Conservation (phyloP, 2,329 filamentous ascomycete genomes). For the Ceratocystis huliohia region DNA sequence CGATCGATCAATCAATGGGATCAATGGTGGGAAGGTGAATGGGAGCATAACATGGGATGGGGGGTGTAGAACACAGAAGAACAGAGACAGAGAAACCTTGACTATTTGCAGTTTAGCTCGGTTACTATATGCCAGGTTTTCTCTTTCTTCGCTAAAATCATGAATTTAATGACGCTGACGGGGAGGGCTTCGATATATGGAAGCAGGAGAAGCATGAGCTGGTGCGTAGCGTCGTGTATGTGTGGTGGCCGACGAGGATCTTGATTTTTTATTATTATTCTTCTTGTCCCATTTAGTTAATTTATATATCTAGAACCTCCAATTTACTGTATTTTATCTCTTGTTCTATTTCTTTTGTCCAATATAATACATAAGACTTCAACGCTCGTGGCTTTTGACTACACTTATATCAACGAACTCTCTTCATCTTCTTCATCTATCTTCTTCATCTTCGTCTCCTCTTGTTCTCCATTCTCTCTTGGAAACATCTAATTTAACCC, state of each 20-base stretch:
- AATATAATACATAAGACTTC: slow-evolving; percentile 2
- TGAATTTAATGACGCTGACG: background rate
- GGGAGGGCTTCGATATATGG: background rate
- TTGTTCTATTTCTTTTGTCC: background rate
- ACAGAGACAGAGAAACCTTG: background rate
- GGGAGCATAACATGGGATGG: background rate
- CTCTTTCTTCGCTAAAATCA: background rate
- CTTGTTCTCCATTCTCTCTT: background rate
- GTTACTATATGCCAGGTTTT: background rate
- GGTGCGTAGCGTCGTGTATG: background rate
- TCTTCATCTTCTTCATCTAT: background rate
- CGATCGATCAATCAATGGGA: too few relatives aligned
- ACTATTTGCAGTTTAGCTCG: background rate
- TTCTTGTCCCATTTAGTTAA: background rate
- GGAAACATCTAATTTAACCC: background rate
- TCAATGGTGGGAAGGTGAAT: background rate
- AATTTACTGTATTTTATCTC: background rate
- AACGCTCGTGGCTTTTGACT: background rate
- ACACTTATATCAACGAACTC: background rate
- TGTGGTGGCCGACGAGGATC: background rate
- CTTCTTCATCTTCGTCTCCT: background rate
- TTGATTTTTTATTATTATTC: background rate
- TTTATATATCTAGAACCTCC: background rate
- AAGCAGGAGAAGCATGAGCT: background rate
- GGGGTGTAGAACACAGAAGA: background rate